Evolutionary conservation across 352 stramenopile species (phyloP), one percentile per base, ranked within the genome.

Genomic region (Phytophthora chlamydospora): DNA sequence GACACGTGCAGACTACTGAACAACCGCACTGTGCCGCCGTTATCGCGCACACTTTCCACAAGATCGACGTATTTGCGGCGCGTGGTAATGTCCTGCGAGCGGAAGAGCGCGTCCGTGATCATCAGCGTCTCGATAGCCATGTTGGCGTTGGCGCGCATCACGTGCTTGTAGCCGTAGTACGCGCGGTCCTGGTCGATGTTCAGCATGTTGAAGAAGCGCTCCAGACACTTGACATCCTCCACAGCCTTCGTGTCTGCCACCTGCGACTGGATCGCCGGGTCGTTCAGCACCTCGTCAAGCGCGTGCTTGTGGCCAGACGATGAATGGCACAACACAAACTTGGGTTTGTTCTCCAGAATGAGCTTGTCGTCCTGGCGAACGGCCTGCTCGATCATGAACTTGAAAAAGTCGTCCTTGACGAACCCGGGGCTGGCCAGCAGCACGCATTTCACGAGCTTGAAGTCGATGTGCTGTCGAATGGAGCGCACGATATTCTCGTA

Each of bases 341-440:
- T 99, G 17, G 71, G 57, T 71, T 98, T 98, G 83, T 99, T 98
- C 73, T 99, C 95, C 29, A 98, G 81, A 10, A 99, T 76, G 16
- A 93, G 58, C 53, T 97, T 97, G 71, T 99, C 95, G 59, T 99
- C 95, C 49, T 95, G 80, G 38, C 92, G 83, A 1, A 98, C 74
- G 36, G 93, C 90, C 64, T 98, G 85, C 50, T 96, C 80, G 58
- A 91, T 74, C 69, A 99, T 86, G 62, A 91, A 99, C 74, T 98
- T 97, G 76, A 97, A 97, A 75, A 99, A 99, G 62, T 99, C 96
- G 59, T 99, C 97, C 68, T 99, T 99, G 57, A 98, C 89, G 50
- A 98, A 98, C 13, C 97, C 97, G 12, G 97, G 97, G 61, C 89
- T 98, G 42, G 93, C 97, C 3, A 99, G 55, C 52, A 99, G 71